Evolutionary conservation across 306 rosid genomes (phyloP), one percentile per base, ranked within the genome.

Genomic region (Prunus salicina): DNA sequence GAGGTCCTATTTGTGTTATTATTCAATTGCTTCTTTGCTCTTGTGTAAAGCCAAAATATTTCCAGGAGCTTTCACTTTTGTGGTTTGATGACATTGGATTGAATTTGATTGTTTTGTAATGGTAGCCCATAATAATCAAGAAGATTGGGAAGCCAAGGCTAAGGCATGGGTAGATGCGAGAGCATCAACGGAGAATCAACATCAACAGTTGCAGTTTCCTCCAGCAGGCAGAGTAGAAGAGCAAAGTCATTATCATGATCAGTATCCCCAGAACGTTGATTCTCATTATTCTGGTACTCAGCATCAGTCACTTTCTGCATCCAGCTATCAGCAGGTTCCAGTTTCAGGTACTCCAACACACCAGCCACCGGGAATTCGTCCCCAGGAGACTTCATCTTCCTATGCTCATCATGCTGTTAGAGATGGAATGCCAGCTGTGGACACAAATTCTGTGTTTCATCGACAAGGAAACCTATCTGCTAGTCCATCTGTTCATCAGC

Each of bases 111-210:
- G 57, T 51, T 73, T 49, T 57, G 12, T 30, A 58, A 43, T 41
- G 24, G 77, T 73, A 83, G 88, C 78, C 25, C 80, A 83, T 64
- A 87, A 75, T 69, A 88, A 86, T 73, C 97, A 92, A 80, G 97
- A 90, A 83, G 99, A 96, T 86, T 93, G 98, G 98, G 99, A 93
- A 30, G 96, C 99, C 55, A 91, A 72, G 80, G 99, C 99, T 50
- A 88, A 93, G 86, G 99, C 99, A 1, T 96, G 99, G 99, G 98
- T 98, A 68, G 95, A 93, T 84, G 90, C 98, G 12, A 92, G 88
- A 79, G 76, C 83, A 0, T 87, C 93, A 61, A 79, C 79, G 88
- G 99, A 96, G 73, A 88, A 75, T 76, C 99, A 91, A 79, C 92
- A 88, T 74, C 83, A 83, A 70, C 95, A 89, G 51, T 66, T 89